These are phyloP conservation scores for Rutstroemia sydowiana DNA, from an alignment of 2,329 filamentous ascomycete species.

Conservation along the genomic window DNA sequence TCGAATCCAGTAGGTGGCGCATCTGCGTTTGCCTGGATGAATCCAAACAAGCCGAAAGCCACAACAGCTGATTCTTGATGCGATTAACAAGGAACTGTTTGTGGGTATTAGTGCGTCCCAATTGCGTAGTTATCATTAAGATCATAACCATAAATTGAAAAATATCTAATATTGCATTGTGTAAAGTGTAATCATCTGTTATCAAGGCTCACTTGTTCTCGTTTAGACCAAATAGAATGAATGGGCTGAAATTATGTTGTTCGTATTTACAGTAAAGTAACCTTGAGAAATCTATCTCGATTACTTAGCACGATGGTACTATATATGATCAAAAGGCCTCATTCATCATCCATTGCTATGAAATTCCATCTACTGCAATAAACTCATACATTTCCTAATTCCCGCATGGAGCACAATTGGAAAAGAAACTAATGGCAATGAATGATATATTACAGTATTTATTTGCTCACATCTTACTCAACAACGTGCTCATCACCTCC, in stretches of 20 bases:
- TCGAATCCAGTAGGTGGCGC: conserved; percentile 86
- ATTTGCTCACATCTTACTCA: conserved; percentile 49
- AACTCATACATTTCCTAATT: background rate
- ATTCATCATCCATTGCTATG: background rate
- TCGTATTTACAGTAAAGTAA: too few species aligned
- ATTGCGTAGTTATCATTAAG: background rate
- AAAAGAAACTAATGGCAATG: too few species aligned
- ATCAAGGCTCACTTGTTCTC: too few species aligned
- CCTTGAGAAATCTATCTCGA: too few species aligned
- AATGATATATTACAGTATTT: too few species aligned
- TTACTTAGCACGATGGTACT: too few species aligned
- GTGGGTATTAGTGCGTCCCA: background rate
- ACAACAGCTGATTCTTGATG: conserved; percentile 9
- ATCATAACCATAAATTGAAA: too few species aligned
- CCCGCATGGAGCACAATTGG: too few species aligned
- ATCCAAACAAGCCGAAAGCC: conserved; percentile 33
- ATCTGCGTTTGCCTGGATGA: conserved; percentile 92
- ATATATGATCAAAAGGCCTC: background rate
- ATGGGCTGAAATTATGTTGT: too few species aligned
- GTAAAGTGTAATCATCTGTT: too few species aligned
- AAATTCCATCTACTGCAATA: background rate
- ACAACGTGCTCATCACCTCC: conserved; percentile 56
- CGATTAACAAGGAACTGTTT: background rate
- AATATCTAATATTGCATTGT: too few species aligned
- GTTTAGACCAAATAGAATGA: too few species aligned